These are phyloP conservation scores for Phytophthora megakarya DNA, from an alignment of 352 stramenopile species.

Conservation along the genomic window DNA sequence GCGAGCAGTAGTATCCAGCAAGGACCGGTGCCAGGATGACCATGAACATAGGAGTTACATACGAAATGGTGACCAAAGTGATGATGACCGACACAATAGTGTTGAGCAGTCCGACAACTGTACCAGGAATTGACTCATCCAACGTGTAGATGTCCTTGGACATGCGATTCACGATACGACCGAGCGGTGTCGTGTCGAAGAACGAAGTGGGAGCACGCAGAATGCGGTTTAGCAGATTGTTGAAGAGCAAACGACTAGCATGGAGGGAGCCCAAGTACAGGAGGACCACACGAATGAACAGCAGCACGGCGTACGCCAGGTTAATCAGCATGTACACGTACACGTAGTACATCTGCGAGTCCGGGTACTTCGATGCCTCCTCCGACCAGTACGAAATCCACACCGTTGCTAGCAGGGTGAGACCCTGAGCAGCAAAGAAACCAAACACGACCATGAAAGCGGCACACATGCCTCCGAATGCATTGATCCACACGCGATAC, in stretches of 20 bases:
- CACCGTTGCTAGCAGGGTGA: conserved; percentile 63
- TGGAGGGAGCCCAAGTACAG: conserved; percentile 68
- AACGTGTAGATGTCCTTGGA: conserved; percentile 66
- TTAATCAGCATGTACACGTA: conserved; percentile 86
- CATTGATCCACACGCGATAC: conserved; percentile 69
- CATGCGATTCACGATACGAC: conserved; percentile 72
- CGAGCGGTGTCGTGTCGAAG: conserved; percentile 71
- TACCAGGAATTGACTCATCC: conserved; percentile 48
- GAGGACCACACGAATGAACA: conserved; percentile 67
- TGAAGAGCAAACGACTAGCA: conserved; percentile 67
- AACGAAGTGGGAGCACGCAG: conserved; percentile 52
- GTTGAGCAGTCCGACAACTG: conserved; percentile 23
- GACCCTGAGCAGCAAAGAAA: conserved; percentile 55
- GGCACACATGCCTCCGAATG: conserved; percentile 60
- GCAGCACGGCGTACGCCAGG: conserved; percentile 49
- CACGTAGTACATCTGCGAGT: conserved; percentile 82
- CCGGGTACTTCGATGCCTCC: conserved; percentile 50
- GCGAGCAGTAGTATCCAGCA: conserved; percentile 16
- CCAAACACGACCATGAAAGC: conserved; percentile 56
- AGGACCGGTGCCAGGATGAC: conserved; percentile 41
- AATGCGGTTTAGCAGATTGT: conserved; percentile 58
- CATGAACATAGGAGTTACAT: conserved; percentile 46
- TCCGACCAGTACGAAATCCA: conserved; percentile 96
- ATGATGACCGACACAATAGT: conserved; percentile 21
- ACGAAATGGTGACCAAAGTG: conserved; percentile 26